Conservation (phyloP, 495 filamentous ascomycete genomes). For the Penicillium odoratum region DNA sequence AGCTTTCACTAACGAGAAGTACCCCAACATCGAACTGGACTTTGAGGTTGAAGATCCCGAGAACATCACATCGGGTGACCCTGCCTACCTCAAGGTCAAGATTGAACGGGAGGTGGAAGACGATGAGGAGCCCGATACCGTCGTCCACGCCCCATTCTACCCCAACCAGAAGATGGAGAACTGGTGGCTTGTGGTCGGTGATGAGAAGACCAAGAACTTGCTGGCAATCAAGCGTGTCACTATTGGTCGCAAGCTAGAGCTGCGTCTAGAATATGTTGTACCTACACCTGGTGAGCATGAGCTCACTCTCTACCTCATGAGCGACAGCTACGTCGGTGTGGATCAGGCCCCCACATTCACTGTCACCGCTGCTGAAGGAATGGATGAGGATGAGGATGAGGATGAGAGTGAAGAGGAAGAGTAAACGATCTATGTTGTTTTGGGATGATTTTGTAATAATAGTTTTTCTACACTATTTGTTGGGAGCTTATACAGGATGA, state of each 20-base stretch:
- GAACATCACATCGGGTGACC: slow-evolving; percentile 72
- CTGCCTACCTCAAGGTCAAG: slow-evolving; percentile 80
- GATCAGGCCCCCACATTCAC: slow-evolving; percentile 92
- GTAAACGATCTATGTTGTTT: slow-evolving; percentile 12
- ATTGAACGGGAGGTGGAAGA: slow-evolving; percentile 84
- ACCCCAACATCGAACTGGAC: slow-evolving; percentile 88
- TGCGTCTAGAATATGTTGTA: slow-evolving; percentile 84
- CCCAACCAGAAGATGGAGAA: slow-evolving; percentile 93
- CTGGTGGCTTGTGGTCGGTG: slow-evolving; percentile 93
- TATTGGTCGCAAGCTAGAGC: slow-evolving; percentile 72
- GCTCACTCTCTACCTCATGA: slow-evolving; percentile 91
- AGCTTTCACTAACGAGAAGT: slow-evolving; percentile 93
- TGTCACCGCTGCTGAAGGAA: slow-evolving; percentile 82
- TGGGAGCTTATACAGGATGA: background rate
- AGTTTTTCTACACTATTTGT: background rate
- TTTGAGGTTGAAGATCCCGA: slow-evolving; percentile 84
- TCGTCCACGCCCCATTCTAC: slow-evolving; percentile 95
- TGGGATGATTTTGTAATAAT: slow-evolving; percentile 10
- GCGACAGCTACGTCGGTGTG: slow-evolving; percentile 95
- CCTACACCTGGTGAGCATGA: slow-evolving; percentile 83
- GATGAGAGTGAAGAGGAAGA: slow-evolving; percentile 82
- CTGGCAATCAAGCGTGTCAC: slow-evolving; percentile 94
- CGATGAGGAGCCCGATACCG: slow-evolving; percentile 72
- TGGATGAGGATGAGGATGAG: slow-evolving; percentile 97
- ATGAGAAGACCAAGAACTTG: slow-evolving; percentile 79